phyloP scores from a whole-genome alignment of 306 rosid species.

The Pterocarpus santalinus region DNA sequence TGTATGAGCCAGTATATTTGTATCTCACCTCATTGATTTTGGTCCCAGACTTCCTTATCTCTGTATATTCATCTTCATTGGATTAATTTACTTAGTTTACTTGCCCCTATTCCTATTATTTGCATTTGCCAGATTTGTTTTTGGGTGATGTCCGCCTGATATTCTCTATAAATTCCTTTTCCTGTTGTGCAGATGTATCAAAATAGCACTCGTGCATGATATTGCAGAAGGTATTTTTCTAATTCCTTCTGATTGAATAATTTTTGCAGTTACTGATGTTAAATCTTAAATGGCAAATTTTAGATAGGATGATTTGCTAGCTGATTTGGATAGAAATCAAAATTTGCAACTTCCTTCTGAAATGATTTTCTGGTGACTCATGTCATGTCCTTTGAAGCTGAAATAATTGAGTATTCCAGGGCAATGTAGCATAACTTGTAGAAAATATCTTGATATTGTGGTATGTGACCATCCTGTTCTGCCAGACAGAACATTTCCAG shows the following conservation, averaged over 20 bases:
- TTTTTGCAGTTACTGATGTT: conserved; percentile 2
- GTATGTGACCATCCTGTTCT: not conserved
- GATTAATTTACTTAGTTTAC: conserved; percentile 22
- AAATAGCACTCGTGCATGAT: conserved; percentile 94
- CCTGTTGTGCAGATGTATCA: conserved; percentile 75
- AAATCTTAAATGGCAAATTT: conserved; percentile 16
- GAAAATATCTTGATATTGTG: conserved; percentile 13
- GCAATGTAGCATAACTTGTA: conserved; percentile 1
- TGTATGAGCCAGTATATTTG: not conserved
- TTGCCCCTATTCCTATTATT: conserved; percentile 28
- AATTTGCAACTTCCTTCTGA: conserved; percentile 12
- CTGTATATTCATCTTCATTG: conserved; percentile 13
- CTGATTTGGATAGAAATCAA: conserved; percentile 4
- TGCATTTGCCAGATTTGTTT: conserved; percentile 15
- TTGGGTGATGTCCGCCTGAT: conserved; percentile 21
- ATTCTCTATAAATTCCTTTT: conserved; percentile 44
- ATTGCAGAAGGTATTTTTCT: conserved; percentile 86
- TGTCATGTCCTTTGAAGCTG: not conserved
- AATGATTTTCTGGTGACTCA: conserved; percentile 3
- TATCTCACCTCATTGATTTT: not conserved
- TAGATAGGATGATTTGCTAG: conserved; percentile 26
- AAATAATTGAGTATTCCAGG: not conserved
- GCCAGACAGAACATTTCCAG: not conserved
- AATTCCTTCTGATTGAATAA: conserved; percentile 24
- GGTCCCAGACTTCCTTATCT: not conserved